These are phyloP conservation scores for Colletotrichum salicis DNA, from an alignment of 2,329 filamentous ascomycete species.

Conservation along the genomic window DNA sequence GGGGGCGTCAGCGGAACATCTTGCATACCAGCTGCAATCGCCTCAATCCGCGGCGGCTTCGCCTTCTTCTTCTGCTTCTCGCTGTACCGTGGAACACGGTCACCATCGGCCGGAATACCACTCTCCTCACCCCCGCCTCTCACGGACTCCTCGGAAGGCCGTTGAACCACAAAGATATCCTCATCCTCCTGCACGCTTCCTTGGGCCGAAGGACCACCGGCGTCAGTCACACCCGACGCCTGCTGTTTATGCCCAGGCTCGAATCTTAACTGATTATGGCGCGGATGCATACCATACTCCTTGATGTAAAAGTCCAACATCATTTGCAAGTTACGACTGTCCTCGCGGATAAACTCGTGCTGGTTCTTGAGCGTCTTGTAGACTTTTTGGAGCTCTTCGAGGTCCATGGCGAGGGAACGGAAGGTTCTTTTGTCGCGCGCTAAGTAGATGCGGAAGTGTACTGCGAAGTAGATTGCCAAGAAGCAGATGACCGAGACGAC, in stretches of 20 bases:
- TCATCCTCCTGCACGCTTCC: background rate
- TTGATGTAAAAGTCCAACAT: background rate
- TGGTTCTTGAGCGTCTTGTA: background rate
- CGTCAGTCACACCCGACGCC: background rate
- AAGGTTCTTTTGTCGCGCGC: background rate
- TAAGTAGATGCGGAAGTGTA: background rate
- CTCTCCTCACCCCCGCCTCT: background rate
- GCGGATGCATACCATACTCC: background rate
- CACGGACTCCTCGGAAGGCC: background rate
- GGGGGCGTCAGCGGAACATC: background rate
- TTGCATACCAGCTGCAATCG: background rate
- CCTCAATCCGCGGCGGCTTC: background rate
- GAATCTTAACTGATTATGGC: background rate
- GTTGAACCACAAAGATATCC: background rate
- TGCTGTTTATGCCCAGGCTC: background rate
- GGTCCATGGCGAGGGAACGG: background rate
- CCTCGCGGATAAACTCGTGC: background rate
- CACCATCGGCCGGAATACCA: background rate
- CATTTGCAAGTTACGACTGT: background rate
- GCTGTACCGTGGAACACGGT: background rate
- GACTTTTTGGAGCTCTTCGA: background rate
- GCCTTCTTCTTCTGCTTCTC: background rate
- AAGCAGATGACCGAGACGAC: background rate
- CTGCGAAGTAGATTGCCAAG: background rate
- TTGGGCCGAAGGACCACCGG: no score